Conservation (phyloP, 169 alveolate species). For the Plasmodium ovale region DNA sequence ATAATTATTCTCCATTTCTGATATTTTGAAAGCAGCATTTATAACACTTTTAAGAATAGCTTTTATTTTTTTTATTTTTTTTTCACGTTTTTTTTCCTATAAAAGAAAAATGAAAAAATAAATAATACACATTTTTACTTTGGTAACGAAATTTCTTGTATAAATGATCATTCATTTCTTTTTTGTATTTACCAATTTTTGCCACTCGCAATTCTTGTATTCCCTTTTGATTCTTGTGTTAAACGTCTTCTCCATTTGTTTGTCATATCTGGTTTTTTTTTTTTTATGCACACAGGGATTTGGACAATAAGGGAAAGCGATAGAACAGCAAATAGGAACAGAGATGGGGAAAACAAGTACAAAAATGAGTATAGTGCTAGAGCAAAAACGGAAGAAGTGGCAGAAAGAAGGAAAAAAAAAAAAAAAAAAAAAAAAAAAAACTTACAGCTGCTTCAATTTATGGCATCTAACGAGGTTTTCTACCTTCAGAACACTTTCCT, state of each 20-base stretch:
- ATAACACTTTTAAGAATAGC: constrained; percentile 23
- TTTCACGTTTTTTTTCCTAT: constrained; percentile 31
- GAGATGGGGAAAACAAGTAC: background rate
- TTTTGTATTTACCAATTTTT: constrained; percentile 21
- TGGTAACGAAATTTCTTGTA: background rate
- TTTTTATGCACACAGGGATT: too few relatives aligned
- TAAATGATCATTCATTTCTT: background rate
- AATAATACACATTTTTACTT: background rate
- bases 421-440: background rate
- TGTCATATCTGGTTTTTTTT: constrained; percentile 24
- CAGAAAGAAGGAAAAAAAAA: background rate
- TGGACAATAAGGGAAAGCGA: too few relatives aligned
- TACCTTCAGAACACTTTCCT: constrained; percentile 32
- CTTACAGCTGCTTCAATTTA: constrained; percentile 33
- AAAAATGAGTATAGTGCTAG: background rate
- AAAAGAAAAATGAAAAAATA: background rate
- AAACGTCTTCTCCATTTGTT: constrained; percentile 22
- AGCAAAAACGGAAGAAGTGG: background rate
- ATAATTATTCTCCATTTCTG: constrained; percentile 2
- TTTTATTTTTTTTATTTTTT: constrained; percentile 22
- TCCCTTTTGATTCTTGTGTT: constrained; percentile 13
- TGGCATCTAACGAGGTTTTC: constrained; percentile 27
- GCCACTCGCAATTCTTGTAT: constrained; percentile 22
- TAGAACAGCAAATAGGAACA: background rate
- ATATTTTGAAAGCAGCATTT: constrained; percentile 26